phyloP scores from a whole-genome alignment of 805 yeast genomes.

The Teunomyces aglyptinius region DNA sequence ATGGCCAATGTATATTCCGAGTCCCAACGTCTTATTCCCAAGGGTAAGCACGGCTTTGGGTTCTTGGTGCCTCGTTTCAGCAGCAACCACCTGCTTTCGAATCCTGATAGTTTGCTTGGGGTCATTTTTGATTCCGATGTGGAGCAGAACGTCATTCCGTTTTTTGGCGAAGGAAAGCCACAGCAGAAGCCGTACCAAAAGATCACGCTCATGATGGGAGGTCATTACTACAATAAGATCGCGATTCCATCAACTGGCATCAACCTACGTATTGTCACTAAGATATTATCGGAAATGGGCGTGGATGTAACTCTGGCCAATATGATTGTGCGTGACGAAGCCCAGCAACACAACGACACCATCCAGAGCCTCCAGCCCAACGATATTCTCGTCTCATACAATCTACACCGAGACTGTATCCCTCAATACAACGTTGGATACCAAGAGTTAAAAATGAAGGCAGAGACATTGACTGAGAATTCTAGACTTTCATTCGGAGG shows the following conservation, averaged over 20 bases:
- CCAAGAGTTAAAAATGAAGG: conserved; percentile 35
- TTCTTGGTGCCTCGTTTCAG: conserved; percentile 66
- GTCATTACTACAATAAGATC: conserved; percentile 47
- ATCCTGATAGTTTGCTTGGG: conserved; percentile 67
- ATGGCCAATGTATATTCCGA: conserved; percentile 61
- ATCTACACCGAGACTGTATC: conserved; percentile 51
- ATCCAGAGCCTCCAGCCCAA: conserved; percentile 16
- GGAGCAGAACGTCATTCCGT: conserved; percentile 46
- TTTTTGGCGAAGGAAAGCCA: neutral
- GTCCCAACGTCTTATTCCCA: conserved; percentile 32
- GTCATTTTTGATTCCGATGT: conserved; percentile 89
- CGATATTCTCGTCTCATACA: conserved; percentile 32
- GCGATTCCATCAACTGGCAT: conserved; percentile 30
- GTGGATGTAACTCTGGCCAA: conserved; percentile 22
- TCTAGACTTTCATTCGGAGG: conserved; percentile 65
- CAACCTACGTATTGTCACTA: conserved; percentile 25
- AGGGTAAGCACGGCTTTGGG: conserved; percentile 70
- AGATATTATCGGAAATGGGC: conserved; percentile 24
- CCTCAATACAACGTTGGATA: conserved; percentile 83
- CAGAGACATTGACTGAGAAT: conserved; percentile 27
- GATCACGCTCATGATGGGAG: conserved; percentile 89
- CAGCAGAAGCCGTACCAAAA: conserved; percentile 50
- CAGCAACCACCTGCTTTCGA: conserved; percentile 16
- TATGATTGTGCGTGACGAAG: conserved; percentile 27
- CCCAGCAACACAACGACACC: conserved; percentile 7